Conservation (phyloP, 2,329 filamentous ascomycete genomes). For the Talaromyces sp. region DNA sequence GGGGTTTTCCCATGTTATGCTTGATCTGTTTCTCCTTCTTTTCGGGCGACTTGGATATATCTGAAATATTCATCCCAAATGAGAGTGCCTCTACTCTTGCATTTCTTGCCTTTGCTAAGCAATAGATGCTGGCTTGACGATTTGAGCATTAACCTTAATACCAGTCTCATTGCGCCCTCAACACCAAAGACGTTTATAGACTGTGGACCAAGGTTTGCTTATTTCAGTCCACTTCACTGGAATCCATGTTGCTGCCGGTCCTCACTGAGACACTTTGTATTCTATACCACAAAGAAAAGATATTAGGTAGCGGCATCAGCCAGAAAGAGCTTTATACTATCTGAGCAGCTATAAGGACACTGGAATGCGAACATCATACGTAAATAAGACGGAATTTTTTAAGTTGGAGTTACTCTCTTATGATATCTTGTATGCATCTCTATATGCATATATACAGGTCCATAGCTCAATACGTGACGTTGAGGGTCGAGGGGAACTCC, state of each 20-base stretch:
- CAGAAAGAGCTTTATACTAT: neutral
- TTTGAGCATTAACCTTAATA: neutral
- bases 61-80: neutral
- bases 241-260: neutral
- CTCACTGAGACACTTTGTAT: neutral
- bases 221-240: neutral
- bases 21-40: neutral
- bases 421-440: neutral
- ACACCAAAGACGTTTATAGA: neutral
- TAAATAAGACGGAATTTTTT: neutral
- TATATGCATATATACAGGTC: neutral
- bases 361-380: neutral
- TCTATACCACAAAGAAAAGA: neutral
- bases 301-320: neutral
- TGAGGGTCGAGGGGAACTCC: neutral
- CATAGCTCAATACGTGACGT: neutral
- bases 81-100: neutral
- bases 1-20: neutral
- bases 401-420: neutral
- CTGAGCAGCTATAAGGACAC: neutral
- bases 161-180: neutral
- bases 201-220: neutral
- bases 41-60: no score
- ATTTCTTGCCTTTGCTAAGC: neutral
- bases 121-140: neutral